Evolutionary conservation across 129 eudicot species (phyloP), one percentile per base, ranked within the genome.

Genomic region (Flaveria robusta): DNA sequence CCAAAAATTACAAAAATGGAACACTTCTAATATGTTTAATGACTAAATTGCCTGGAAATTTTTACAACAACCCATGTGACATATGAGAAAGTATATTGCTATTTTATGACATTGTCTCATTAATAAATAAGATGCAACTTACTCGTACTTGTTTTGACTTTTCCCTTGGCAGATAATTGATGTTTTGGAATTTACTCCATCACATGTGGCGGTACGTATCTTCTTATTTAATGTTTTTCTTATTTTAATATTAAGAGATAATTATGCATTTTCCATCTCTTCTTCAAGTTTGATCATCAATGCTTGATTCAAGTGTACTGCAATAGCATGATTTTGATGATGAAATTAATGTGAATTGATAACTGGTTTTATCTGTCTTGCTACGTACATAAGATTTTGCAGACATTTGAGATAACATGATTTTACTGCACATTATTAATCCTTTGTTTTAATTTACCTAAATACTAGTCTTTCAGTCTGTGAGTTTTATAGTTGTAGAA

Each of bases 121-220:
- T 23, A 68, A 68, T 45, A 22, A 34, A 47, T 10, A 34, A 39
- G 46, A 75, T 1, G n/a, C 58, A 68, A 75, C 78, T 58, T 59
- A 67, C 41, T 60, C 34, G 2, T 42, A 24, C 49, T 66, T 24
- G 27, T 84, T 59, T 72, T 82, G 87, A 41, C 52, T 65, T 64
- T 73, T 39, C 75, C 54, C 22, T 79, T 73, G 34, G 26, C 97
- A 94, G 99, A 87, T 94, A 74, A 77, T 94, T 70, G 97, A 94
- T 87, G 99, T 94, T 52, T 87, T 94, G 85, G 96, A 91, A 56
- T 91, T 91, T 42, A 78, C 86, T 65, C 99, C 99, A 69, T 88
- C 99, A 69, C 99, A 94, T 84, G 92, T 94, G 22, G 99, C 90
- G 96, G 99, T 94, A 91, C 68, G 49, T 22, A 69, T 68, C 77